Base-by-base conservation (phyloP, 768 basidiomycete species). In the Trametes villosa region DNA sequence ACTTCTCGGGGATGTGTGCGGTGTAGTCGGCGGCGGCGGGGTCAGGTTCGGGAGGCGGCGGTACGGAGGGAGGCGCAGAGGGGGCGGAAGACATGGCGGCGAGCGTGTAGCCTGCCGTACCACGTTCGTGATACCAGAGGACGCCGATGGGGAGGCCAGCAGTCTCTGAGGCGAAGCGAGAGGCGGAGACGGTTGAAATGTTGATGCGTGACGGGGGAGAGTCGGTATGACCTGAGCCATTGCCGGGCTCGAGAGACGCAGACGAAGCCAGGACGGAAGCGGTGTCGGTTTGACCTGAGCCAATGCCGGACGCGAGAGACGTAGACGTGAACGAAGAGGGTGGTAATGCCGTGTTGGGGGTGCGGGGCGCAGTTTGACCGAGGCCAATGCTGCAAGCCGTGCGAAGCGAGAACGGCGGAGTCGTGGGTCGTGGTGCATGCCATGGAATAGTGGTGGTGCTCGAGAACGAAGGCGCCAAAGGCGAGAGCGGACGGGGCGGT, bases 1-100 rank as follows among this genome's bases (percentile, higher is more conserved):
- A 78, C 46, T 60, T 60, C 22, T 60, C 51, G 34, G 51, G 51
- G 36, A 52, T n/a, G n/a, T n/a, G n/a, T n/a, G n/a, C n/a, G n/a
- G n/a, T n/a, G n/a, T n/a, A n/a, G n/a, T n/a, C n/a, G n/a, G n/a
- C 26, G 51, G 17, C 11, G 36, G 26, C 36, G 22, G 51, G 36
- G 17, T 34, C 36, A 24, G 51, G 51, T 27, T 52, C 36, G 17
- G 51, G 51, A 20, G 20, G 51, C 18, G 51, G 51, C 9, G 51
- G 36, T 11, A 24, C 36, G 13, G 38, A 34, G 20, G 51, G 38
- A 8, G 20, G 9, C 5, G 36, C 13, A 26, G 51, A 52, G 6
- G 51, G 51, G 12, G 51, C 24, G 17, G 26, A 22, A 18, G 34
- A 24, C 20, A 20, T 34, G 11, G 52, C 31, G n/a, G 51, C 52